Base-by-base conservation (phyloP, 179 eudicot species). In the Silene noctiflora region DNA sequence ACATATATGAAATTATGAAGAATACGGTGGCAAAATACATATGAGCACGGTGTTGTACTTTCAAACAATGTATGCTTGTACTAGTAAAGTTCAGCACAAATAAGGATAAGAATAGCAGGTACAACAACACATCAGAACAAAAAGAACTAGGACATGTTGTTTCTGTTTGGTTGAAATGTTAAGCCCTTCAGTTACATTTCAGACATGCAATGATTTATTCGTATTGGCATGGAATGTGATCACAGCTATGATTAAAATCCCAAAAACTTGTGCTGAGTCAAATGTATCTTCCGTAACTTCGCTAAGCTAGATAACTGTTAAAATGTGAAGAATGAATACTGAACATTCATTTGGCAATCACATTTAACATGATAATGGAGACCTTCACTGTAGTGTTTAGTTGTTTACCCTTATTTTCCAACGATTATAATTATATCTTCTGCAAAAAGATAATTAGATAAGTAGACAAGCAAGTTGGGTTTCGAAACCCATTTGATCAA, bases 271-370 rank as follows among this genome's bases (percentile, higher is more conserved):
- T 39, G 53, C 3, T 39, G 20, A 67, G 24, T 67, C 48, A 35
- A 5, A 9, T 25, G 1, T 10, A 67, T 31, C 27, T 19, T n/a
- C 21, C 0, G 2, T 67, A 39, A 67, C 51, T 35, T 2, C 25
- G 14, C 53, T 35, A 17, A 19, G 67, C n/a, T 65, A 27, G 25
- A 19, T 19, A 67, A 67, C 42, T 6, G 53, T 67, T 13, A n/a
- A 42, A 35, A 63, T 16, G 5, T 21, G 14, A 27, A 12, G 1
- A 13, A 42, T 35, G 25, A 35, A 67, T 39, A 33, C 53, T 39
- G 16, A 19, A 39, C 71, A 35, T 39, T 67, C 71, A 67, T 4
- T 67, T 12, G 25, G 27, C 71, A 67, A 67, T 67, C 24, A 67
- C 20, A 10, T n/a, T 35, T 20, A 39, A 29, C 55, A 67, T 35